These are phyloP conservation scores for Porogramme epimiltina DNA, from an alignment of 1,284 basidiomycete species.

Conservation along the genomic window DNA sequence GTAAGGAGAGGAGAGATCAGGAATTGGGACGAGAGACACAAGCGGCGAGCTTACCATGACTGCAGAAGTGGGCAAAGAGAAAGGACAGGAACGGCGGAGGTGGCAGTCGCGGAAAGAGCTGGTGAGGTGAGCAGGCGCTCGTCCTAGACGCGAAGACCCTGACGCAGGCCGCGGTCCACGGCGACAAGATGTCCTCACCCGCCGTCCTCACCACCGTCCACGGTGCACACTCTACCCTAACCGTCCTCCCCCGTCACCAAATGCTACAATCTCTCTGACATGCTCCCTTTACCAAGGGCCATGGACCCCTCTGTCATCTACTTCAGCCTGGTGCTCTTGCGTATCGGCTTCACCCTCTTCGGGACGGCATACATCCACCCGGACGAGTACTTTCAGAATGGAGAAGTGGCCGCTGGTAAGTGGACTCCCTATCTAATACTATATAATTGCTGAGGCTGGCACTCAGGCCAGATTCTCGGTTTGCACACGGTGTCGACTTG, in stretches of 20 bases:
- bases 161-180: neutral
- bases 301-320: constrained; percentile 12
- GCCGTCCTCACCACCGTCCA: neutral
- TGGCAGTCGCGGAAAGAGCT: too few species aligned
- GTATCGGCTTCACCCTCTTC: constrained; percentile 34
- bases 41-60: too few species aligned
- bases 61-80: too few species aligned
- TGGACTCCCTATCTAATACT: neutral
- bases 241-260: neutral
- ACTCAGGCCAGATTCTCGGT: constrained; percentile 32
- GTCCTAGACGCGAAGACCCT: neutral
- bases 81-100: too few species aligned
- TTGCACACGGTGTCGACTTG: constrained; percentile 34
- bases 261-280: neutral
- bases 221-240: neutral
- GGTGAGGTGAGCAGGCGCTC: neutral
- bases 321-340: constrained; percentile 24
- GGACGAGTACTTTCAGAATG: constrained; percentile 45
- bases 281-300: neutral
- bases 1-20: neutral
- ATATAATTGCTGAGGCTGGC: neutral
- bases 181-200: neutral
- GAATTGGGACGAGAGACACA: neutral
- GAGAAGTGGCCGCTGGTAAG: constrained; percentile 40
- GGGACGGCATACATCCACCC: constrained; percentile 44